These are phyloP conservation scores for Candida montana DNA, from an alignment of 805 yeast genomes.

Conservation along the genomic window DNA sequence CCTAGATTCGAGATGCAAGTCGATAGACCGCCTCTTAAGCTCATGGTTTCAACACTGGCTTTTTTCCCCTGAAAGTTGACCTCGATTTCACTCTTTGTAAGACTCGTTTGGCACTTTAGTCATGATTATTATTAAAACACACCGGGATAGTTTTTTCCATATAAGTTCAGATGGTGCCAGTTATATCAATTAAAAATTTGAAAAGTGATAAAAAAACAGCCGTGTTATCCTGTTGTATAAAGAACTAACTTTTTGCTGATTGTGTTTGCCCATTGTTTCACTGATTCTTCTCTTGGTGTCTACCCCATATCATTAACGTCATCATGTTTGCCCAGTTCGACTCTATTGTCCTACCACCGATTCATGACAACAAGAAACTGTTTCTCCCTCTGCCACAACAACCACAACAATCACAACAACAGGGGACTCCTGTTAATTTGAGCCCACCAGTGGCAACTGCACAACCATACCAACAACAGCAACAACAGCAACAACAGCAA, in stretches of 20 bases:
- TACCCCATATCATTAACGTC: neutral
- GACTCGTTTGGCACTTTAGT: neutral
- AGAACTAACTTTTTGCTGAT: neutral
- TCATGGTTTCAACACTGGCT: no score
- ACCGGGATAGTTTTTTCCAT: neutral
- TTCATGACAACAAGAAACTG: constrained; percentile 8
- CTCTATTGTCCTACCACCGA: constrained; percentile 11
- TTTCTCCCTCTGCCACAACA: constrained; percentile 8
- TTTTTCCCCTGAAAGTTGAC: no score
- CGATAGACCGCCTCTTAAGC: no score
- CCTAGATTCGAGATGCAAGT: no score
- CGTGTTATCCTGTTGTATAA: constrained; percentile 1
- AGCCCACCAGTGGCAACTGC: neutral
- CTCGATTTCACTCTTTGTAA: neutral
- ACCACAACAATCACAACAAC: no score
- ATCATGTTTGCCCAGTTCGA: constrained; percentile 8
- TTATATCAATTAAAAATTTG: neutral
- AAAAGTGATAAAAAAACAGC: neutral
- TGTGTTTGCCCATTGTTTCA: no score
- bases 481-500: constrained; percentile 3
- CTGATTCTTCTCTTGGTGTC: neutral
- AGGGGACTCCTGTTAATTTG: constrained; percentile 1
- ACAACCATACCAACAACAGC: neutral
- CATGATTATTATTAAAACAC: neutral
- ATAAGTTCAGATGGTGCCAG: constrained; percentile 1